phyloP scores from a whole-genome alignment of 257 asterid genomes.

The Lycium ferocissimum region DNA sequence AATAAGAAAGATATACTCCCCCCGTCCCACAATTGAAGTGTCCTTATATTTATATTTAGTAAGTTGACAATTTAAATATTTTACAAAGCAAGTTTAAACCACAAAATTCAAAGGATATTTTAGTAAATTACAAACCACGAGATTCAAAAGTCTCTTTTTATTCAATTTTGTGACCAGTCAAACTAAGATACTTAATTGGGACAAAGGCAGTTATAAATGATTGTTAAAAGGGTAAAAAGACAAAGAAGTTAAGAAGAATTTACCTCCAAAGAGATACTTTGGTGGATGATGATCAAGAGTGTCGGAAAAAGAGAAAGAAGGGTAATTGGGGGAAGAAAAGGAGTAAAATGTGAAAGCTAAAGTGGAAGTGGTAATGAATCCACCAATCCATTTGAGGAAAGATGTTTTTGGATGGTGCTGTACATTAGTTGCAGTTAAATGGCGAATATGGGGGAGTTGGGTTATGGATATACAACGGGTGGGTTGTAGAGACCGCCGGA shows the following conservation, averaged over 20 bases:
- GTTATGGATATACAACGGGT: constrained; percentile 34
- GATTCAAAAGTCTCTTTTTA: too few species aligned
- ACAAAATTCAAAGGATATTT: too few species aligned
- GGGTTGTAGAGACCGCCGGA: constrained; percentile 55
- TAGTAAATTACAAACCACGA: too few species aligned
- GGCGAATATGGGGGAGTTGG: constrained; percentile 45
- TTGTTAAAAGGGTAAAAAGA: neutral
- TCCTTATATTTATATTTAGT: too few species aligned
- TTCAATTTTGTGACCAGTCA: too few species aligned
- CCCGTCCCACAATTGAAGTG: too few species aligned
- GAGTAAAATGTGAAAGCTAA: constrained; percentile 53
- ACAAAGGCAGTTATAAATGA: neutral
- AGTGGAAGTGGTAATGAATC: constrained; percentile 58
- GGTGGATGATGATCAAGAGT: constrained; percentile 37
- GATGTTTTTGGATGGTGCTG: constrained; percentile 26
- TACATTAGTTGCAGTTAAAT: constrained; percentile 12
- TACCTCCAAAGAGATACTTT: constrained; percentile 68
- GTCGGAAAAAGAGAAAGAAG: constrained; percentile 42
- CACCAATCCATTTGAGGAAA: constrained; percentile 60
- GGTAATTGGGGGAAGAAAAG: constrained; percentile 42
- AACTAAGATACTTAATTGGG: too few species aligned
- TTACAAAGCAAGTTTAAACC: neutral
- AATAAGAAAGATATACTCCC: neutral
- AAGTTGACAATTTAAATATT: too few species aligned
- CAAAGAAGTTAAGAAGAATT: neutral